A percentile compares a stretch with the other conserved stretches of the same genome.
Evolutionary conservation across 1,284 basidiomycete species (phyloP).

Genomic region (Malassezia vespertilionis): DNA sequence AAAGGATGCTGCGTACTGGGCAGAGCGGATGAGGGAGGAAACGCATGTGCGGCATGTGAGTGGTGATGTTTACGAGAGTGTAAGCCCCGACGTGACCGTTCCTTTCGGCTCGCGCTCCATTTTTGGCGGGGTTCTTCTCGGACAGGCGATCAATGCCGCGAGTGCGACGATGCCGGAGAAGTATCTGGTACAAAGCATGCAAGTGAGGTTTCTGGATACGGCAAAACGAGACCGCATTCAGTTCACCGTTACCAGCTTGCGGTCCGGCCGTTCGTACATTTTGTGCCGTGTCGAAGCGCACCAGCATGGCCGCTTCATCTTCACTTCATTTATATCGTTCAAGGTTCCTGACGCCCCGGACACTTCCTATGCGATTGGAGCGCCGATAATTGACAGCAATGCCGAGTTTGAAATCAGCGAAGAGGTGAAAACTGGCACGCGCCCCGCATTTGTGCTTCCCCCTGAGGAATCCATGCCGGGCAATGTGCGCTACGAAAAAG

Average conservation of each 20-base stretch:
- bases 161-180: conserved; percentile 29
- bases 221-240: conserved; percentile 30
- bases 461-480: conserved; percentile 28
- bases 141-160: conserved; percentile 33
- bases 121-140: conserved; percentile 43
- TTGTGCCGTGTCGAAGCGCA: conserved; percentile 36
- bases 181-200: conserved; percentile 16
- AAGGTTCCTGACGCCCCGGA: conserved; percentile 36
- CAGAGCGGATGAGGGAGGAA: too few relatives aligned
- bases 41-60: too few relatives aligned
- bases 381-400: conserved; percentile 22
- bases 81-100: not conserved
- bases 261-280: conserved; percentile 42
- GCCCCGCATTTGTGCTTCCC: conserved; percentile 7
- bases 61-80: not conserved
- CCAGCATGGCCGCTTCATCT: conserved; percentile 32
- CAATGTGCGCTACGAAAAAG: conserved; percentile 25
- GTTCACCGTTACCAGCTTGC: conserved; percentile 34
- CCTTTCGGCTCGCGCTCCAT: conserved; percentile 38
- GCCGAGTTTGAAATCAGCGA: conserved; percentile 11
- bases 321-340: conserved; percentile 38
- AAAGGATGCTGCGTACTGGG: too few relatives aligned
- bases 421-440: too few relatives aligned
- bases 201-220: conserved; percentile 37
- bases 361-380: conserved; percentile 32